These are phyloP conservation scores for Helianthus tuberosus DNA, from an alignment of 129 eudicot species.

Conservation along the genomic window DNA sequence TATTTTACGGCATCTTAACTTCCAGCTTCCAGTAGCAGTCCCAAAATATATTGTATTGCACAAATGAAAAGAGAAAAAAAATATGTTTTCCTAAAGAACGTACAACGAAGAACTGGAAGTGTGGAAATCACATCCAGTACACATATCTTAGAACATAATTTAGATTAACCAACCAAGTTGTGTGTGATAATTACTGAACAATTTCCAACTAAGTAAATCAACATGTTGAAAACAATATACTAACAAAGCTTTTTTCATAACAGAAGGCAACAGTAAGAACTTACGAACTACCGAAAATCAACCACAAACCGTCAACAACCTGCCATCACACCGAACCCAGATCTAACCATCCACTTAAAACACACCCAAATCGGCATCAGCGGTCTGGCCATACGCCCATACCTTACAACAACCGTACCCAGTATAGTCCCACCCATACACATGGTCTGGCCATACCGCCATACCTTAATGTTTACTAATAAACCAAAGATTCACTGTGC, in stretches of 20 bases:
- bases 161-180: constrained; percentile 1
- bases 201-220: constrained; percentile 25
- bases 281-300: constrained; percentile 5
- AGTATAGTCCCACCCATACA: constrained; percentile 18
- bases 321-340: constrained; percentile 31
- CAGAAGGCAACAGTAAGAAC: not conserved
- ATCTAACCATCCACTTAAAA: constrained; percentile 13
- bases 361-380: constrained; percentile 34
- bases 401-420: not conserved
- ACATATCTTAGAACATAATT: not conserved
- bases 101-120: no score
- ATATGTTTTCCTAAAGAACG: no score
- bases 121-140: constrained; percentile 10
- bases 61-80: no score
- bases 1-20: not conserved
- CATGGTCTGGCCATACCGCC: not conserved
- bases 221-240: constrained; percentile 34
- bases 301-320: constrained; percentile 20
- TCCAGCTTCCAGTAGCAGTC: no score
- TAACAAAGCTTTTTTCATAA: constrained; percentile 16
- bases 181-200: constrained; percentile 10
- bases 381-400: not conserved
- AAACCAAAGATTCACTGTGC: constrained; percentile 35
- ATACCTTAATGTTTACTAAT: constrained; percentile 17
- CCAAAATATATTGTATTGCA: no score